Base-by-base conservation (phyloP, 371 early-diverging fungal species). In the Mucor racemosus region DNA sequence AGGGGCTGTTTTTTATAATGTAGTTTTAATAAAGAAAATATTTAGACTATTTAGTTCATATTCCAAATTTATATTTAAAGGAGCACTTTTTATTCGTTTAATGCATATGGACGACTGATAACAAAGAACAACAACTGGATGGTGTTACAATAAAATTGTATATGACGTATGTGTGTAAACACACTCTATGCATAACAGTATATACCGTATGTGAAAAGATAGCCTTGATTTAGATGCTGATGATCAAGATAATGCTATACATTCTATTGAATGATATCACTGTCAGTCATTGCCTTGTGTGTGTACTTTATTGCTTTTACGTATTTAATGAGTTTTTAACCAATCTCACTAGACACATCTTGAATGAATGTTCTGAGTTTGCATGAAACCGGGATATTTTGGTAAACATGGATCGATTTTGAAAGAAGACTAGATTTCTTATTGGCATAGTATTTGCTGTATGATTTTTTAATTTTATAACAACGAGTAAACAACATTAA, bases 21-120 rank as follows among this genome's bases (percentile, higher is more conserved):
- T 44, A 44, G 17, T 44, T n/a, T n/a, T 42, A n/a, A n/a, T 17
- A 44, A n/a, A 7, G 14, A 6, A 17, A 44, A 17, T 42, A n/a
- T 17, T 17, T 53, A 31, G 31, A 31, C 26, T 53, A 31, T 50
- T 26, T 50, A 26, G 50, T 44, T 44, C n/a, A 44, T 44, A 7
- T 44, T 50, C 55, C 55, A 34, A 55, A 34, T 55, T 34, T 6
- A 55, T 55, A 55, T 35, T 55, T n/a, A 55, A 55, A 55, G 55
- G 55, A 55, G 55, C 55, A 55, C 11, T 33, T 55, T 55, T 15
- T 55, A 55, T 55, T 55, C 55, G 55, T 55, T 33, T 55, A 19
- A 35, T 55, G 55, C 55, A 55, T 21, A 31, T 35, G 26, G 50
- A 50, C 48, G 17, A 48, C n/a, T 48, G n/a, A 48, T 38, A 48